Conservation (phyloP, 2,329 filamentous ascomycete genomes). For the Talaromyces piceae region DNA sequence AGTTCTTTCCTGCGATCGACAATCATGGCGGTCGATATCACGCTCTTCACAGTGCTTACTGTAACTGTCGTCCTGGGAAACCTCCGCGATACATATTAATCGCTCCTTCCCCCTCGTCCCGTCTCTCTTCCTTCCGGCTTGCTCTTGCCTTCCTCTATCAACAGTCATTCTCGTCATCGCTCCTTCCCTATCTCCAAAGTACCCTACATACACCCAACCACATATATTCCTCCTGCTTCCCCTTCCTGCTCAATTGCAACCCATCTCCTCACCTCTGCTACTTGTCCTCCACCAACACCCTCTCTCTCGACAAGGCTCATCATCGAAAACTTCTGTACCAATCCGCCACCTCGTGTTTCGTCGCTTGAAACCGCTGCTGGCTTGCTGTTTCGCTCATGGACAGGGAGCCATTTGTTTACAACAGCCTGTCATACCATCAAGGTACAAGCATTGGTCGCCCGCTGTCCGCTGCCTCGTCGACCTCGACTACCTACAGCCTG, state of each 20-base stretch:
- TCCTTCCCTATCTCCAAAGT: too few species aligned
- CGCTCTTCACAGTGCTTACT: neutral
- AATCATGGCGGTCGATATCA: neutral
- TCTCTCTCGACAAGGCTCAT: neutral
- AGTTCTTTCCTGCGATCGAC: constrained; percentile 9
- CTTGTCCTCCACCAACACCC: neutral
- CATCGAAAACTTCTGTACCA: neutral
- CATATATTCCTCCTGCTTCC: neutral
- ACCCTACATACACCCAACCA: too few species aligned
- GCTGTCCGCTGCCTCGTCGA: constrained; percentile 2
- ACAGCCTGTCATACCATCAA: neutral
- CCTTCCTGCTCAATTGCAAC: neutral
- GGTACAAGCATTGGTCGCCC: neutral
- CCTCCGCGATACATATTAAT: neutral
- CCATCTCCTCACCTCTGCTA: neutral
- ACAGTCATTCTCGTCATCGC: too few species aligned
- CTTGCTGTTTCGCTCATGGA: neutral
- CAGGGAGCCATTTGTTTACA: neutral
- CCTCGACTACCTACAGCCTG: neutral
- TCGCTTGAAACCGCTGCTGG: too few species aligned
- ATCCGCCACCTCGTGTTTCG: too few species aligned
- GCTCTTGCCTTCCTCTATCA: neutral
- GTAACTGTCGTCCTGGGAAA: too few species aligned
- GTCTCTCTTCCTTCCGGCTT: neutral
- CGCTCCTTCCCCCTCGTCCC: neutral